Base-by-base conservation (phyloP, 2,329 filamentous ascomycete species). In the Tolypocladium endophyticum region DNA sequence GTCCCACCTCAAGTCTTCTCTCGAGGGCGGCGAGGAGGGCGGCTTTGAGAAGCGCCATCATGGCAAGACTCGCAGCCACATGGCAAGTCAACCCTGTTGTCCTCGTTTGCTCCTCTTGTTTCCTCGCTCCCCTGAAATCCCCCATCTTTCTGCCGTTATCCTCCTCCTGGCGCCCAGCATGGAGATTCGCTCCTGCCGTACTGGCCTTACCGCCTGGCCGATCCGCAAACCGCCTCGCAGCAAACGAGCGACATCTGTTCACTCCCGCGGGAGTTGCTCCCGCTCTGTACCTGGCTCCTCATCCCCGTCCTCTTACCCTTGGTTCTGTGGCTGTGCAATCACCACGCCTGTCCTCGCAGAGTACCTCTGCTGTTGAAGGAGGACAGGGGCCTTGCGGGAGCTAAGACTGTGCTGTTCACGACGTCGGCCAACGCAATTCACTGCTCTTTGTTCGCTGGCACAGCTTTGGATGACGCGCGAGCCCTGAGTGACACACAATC, bases 61-160 rank as follows among this genome's bases (percentile, higher is more conserved):
- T 75, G 89, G 89, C 78, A 92, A 92, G 84, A 89, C 88, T 67
- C 87, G 89, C 75, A 91, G 88, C 62, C 89, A 92, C 77, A 89
- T 92, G 85, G 89, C 89, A 77, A 85, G 88, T 86, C 61, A 50
- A 52, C 58, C 41, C 58, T 54, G 41, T 59, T 35, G 36, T 41
- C 16, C 23, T 57, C 30, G 20, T 63, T 61, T 59, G 5, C 12
- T 20, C 14, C 45, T 28, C 36, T 38, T 36, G 56, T 7, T 18
- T 30, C 25, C 6, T 20, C 20, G 53, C 36, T 30, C 33, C 36
- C 58, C 18, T n/a, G 35, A 33, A 38, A 6, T 23, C 53, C n/a
- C 45, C 36, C 36, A 18, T 56, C 33, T 43, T 6, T 36, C 56
- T 53, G 23, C 16, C 36, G 20, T n/a, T 56, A 28, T 6, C 12